phyloP scores from a whole-genome alignment of 441 rosid species.

The Adansonia gregorii region DNA sequence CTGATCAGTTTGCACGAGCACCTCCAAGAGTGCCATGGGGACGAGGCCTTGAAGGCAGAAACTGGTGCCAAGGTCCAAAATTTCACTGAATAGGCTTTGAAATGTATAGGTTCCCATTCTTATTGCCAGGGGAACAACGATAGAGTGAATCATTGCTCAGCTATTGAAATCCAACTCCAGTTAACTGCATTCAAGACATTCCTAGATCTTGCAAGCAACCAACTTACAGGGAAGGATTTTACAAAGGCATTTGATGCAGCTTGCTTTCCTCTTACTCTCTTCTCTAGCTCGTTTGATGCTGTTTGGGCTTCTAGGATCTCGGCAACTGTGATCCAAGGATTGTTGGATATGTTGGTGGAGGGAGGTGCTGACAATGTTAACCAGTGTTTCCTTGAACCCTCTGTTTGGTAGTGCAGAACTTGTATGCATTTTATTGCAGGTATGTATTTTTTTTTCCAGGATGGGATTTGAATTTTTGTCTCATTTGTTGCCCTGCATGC shows the following conservation, averaged over 20 bases:
- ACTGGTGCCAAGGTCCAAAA: constrained; percentile 92
- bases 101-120: constrained; percentile 92
- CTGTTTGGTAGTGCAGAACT: constrained; percentile 95
- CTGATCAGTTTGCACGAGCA: constrained; percentile 78
- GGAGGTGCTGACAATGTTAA: constrained; percentile 95
- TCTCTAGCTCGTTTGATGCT: constrained; percentile 89
- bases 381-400: constrained; percentile 96
- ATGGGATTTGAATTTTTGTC: background rate
- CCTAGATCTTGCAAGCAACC: constrained; percentile 82
- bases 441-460: constrained; percentile 28
- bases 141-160: constrained; percentile 64
- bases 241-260: constrained; percentile 97
- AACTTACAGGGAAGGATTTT: constrained; percentile 90
- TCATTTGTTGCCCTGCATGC: background rate
- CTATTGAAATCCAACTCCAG: constrained; percentile 83
- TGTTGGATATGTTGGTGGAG: constrained; percentile 87
- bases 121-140: constrained; percentile 70
- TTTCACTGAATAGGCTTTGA: constrained; percentile 94
- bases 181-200: constrained; percentile 89
- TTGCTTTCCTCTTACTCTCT: constrained; percentile 91
- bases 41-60: constrained; percentile 86
- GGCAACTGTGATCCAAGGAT: constrained; percentile 80
- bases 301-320: constrained; percentile 97
- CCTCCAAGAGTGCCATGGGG: constrained; percentile 89
- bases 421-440: constrained; percentile 89